Conservation (phyloP, 371 early-diverging fungal species). For the Entomophthora muscae region DNA sequence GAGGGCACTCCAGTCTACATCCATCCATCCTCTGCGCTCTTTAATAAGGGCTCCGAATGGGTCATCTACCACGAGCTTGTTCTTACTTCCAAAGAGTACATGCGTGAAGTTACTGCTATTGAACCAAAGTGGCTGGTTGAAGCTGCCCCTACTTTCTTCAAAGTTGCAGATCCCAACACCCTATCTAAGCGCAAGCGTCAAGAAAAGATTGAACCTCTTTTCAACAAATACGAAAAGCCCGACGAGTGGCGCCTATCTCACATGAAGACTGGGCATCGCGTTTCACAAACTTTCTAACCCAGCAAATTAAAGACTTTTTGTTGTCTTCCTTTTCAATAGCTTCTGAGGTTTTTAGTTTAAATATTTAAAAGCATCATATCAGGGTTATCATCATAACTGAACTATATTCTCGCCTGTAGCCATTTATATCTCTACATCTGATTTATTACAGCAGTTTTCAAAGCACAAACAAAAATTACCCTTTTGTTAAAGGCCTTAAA, state of each 20-base stretch:
- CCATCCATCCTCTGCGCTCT: constrained; percentile 87
- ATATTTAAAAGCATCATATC: no score
- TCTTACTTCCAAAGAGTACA: constrained; percentile 93
- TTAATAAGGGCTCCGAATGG: constrained; percentile 92
- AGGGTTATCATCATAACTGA: no score
- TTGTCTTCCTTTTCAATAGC: no score
- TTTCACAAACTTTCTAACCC: constrained; percentile 56
- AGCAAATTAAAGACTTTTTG: not conserved
- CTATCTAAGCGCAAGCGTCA: constrained; percentile 82
- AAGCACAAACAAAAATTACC: no score
- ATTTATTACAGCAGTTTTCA: no score
- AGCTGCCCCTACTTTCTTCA: constrained; percentile 92
- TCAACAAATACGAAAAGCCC: constrained; percentile 77
- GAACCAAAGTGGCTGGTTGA: constrained; percentile 96
- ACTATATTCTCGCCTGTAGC: no score
- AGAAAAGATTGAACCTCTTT: constrained; percentile 73
- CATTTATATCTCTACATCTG: no score
- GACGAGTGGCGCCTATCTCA: constrained; percentile 77
- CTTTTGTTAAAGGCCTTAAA: no score
- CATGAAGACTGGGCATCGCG: constrained; percentile 48
- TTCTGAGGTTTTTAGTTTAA: no score
- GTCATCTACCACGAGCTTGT: constrained; percentile 94
- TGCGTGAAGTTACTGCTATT: constrained; percentile 90
- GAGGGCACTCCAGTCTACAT: constrained; percentile 93
- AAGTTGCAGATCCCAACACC: constrained; percentile 76